phyloP scores from a whole-genome alignment of 2,329 filamentous ascomycete species.

The Epichloe coenophiala region DNA sequence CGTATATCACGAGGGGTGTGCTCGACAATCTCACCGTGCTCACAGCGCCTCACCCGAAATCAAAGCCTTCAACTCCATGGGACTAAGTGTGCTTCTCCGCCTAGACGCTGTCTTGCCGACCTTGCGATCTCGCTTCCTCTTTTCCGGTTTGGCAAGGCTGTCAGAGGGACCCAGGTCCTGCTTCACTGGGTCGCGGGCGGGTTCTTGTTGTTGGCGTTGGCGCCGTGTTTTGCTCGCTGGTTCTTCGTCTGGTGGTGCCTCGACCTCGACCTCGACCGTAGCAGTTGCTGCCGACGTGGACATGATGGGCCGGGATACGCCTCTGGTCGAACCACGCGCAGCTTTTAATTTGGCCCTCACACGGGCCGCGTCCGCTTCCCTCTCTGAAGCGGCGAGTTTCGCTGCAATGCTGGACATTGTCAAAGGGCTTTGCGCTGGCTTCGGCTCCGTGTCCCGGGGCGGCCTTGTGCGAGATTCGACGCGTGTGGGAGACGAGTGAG shows the following conservation, averaged over 20 bases:
- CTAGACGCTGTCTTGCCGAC: constrained; percentile 44
- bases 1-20: too few relatives aligned
- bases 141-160: constrained; percentile 16
- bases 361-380: constrained; percentile 50
- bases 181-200: constrained; percentile 19
- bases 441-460: not conserved
- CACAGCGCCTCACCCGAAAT: constrained; percentile 36
- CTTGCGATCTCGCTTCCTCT: constrained; percentile 38
- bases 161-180: constrained; percentile 5
- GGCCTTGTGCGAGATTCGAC: not conserved
- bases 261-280: not conserved
- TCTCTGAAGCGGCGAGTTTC: constrained; percentile 50
- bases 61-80: constrained; percentile 58
- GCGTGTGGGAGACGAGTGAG: not conserved
- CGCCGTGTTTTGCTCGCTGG: constrained; percentile 4
- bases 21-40: not conserved
- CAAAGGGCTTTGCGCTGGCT: constrained; percentile 38
- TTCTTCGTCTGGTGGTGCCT: constrained; percentile 3
- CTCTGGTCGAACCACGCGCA: constrained; percentile 24
- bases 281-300: constrained; percentile 1
- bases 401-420: constrained; percentile 49
- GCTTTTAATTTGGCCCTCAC: constrained; percentile 50
- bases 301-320: constrained; percentile 17
- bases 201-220: not conserved
- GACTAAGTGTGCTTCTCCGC: constrained; percentile 60